phyloP scores from a whole-genome alignment of 2,329 filamentous ascomycete species.

The Hypomyces perniciosus region DNA sequence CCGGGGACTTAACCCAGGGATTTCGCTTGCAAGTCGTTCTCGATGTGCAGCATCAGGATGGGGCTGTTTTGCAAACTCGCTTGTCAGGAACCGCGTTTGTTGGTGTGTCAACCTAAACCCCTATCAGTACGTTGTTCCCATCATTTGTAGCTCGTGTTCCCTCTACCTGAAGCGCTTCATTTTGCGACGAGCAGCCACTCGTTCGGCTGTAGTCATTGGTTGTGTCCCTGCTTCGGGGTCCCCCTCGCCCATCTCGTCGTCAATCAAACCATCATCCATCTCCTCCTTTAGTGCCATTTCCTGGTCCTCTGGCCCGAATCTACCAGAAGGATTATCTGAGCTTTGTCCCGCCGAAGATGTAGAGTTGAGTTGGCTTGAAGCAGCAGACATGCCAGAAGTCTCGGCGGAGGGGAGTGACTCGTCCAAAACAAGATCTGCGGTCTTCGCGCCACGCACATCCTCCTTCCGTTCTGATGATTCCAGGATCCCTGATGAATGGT shows the following conservation, averaged over 20 bases:
- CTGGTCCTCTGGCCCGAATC: slow-evolving; percentile 10
- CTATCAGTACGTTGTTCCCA: slow-evolving; percentile 26
- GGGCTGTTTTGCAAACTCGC: slow-evolving; percentile 90
- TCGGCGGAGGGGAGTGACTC: slow-evolving; percentile 33
- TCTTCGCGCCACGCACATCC: slow-evolving; percentile 6
- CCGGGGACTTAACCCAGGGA: slow-evolving; percentile 82
- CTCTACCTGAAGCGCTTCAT: slow-evolving; percentile 75
- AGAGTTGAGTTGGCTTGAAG: slow-evolving; percentile 35
- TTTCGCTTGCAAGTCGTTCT: slow-evolving; percentile 80
- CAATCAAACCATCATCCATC: slow-evolving; percentile 47
- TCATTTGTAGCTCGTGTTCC: neutral
- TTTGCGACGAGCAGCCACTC: slow-evolving; percentile 52
- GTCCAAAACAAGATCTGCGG: slow-evolving; percentile 1
- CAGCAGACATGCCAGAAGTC: slow-evolving; percentile 33
- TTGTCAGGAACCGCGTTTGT: slow-evolving; percentile 96
- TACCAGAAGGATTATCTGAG: neutral
- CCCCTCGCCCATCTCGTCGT: slow-evolving; percentile 51
- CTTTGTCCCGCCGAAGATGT: slow-evolving; percentile 11
- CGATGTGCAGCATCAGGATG: slow-evolving; percentile 89
- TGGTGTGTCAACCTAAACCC: slow-evolving; percentile 75
- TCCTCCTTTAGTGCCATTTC: slow-evolving; percentile 29
- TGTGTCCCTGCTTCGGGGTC: slow-evolving; percentile 27
- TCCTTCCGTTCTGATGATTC: slow-evolving; percentile 7
- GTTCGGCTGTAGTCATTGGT: slow-evolving; percentile 51
- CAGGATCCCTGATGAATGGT: slow-evolving; percentile 24